These are phyloP conservation scores for Gracilaria domingensis DNA, from an alignment of 23 red algal genomes.

Conservation along the genomic window DNA sequence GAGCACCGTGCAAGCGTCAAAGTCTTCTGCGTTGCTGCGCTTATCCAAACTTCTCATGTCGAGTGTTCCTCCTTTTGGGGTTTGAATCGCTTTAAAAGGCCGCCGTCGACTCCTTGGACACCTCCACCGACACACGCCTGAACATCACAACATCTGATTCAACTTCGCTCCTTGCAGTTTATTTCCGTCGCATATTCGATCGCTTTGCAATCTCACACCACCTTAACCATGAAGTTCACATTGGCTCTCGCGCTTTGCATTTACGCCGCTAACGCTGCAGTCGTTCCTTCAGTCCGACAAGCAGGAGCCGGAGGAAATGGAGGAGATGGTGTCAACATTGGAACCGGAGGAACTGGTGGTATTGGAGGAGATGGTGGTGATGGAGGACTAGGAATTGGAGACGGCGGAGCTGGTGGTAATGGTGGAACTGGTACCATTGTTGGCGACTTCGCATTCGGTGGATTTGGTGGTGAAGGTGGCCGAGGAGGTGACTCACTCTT, in stretches of 20 bases:
- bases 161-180: not conserved
- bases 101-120: too few relatives aligned
- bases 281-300: not conserved
- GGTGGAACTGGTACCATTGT: not conserved
- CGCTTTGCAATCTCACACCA: not conserved
- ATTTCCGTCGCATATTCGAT: not conserved
- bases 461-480: slow-evolving; percentile 7
- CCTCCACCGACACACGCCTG: too few relatives aligned
- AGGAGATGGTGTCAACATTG: not conserved
- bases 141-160: too few relatives aligned
- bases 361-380: not conserved
- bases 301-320: not conserved
- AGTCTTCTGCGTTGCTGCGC: too few relatives aligned
- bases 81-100: too few relatives aligned
- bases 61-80: too few relatives aligned
- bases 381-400: not conserved
- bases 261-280: not conserved
- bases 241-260: slow-evolving; percentile 2
- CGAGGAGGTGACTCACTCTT: not conserved
- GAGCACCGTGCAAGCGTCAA: too few relatives aligned
- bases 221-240: slow-evolving; percentile 13
- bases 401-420: not conserved
- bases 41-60: too few relatives aligned
- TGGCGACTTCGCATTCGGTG: not conserved
- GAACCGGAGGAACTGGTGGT: not conserved